Evolutionary conservation across 345 rosid genomes (phyloP).

Genomic region (Raphanus raphanistrum): DNA sequence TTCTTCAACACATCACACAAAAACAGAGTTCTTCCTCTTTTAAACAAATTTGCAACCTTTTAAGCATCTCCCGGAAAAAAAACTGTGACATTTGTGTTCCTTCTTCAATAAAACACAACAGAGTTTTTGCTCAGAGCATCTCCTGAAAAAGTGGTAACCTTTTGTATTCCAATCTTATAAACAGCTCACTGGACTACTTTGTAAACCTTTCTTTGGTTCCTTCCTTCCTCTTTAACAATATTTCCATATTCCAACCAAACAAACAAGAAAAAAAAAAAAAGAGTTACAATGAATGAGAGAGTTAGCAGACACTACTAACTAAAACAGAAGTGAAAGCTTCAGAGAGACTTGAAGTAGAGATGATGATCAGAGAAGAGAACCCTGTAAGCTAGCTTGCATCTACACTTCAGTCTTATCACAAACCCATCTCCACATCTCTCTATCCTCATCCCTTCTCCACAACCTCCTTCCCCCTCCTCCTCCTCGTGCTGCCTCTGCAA

Average conservation of each 20-base stretch:
- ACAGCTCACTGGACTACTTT: conserved; percentile 1
- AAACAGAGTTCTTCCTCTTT: too few relatives aligned
- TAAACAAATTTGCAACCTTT: not conserved
- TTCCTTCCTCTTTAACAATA: not conserved
- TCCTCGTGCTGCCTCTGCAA: conserved; percentile 4
- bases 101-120: not conserved
- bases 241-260: not conserved
- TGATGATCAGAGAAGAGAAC: conserved; percentile 34
- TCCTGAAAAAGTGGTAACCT: not conserved
- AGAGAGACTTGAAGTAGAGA: conserved; percentile 38
- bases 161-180: conserved; percentile 3
- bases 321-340: not conserved
- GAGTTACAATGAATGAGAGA: not conserved
- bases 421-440: conserved; percentile 41
- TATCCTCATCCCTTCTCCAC: conserved; percentile 43
- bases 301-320: not conserved
- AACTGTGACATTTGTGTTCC: too few relatives aligned
- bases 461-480: conserved; percentile 20
- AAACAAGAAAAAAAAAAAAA: not conserved
- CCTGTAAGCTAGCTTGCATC: conserved; percentile 34
- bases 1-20: not conserved
- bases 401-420: conserved; percentile 37
- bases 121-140: not conserved
- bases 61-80: too few relatives aligned
- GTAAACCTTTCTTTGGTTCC: conserved; percentile 2